Conservation (phyloP, 148 eudicot species). For the Cornus controversa region DNA sequence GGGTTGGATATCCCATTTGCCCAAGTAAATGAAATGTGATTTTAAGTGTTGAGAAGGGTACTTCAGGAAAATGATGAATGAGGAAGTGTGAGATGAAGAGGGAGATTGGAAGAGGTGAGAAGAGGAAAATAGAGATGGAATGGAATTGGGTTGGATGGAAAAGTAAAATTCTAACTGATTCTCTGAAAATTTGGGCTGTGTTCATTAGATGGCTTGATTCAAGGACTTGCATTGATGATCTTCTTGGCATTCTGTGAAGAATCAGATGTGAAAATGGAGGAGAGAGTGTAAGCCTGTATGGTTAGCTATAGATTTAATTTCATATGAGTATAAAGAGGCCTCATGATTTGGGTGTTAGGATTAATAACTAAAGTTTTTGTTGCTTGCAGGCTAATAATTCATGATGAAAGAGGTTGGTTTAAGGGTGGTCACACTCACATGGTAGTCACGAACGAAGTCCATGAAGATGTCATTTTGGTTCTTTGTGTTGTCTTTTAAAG, state of each 20-base stretch:
- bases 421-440: background rate
- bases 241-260: conserved; percentile 12
- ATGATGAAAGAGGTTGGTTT: conserved; percentile 12
- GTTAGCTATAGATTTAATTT: background rate
- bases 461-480: background rate
- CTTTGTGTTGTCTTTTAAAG: background rate
- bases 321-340: background rate
- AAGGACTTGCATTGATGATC: conserved; percentile 7
- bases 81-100: conserved; percentile 20
- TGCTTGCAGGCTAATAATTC: conserved; percentile 9
- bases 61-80: conserved; percentile 9
- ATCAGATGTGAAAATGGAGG: background rate
- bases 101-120: conserved; percentile 16
- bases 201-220: conserved; percentile 9
- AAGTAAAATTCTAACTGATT: conserved; percentile 10
- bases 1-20: background rate
- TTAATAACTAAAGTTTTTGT: background rate
- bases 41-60: background rate
- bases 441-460: background rate
- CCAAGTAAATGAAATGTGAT: background rate
- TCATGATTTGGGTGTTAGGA: background rate
- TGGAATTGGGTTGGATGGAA: conserved; percentile 5
- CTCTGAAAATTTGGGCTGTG: conserved; percentile 16
- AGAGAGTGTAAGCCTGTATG: background rate
- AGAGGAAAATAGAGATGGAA: conserved; percentile 15